Evolutionary conservation across 768 basidiomycete genomes (phyloP).

Genomic region (Leccinum uliginosum): DNA sequence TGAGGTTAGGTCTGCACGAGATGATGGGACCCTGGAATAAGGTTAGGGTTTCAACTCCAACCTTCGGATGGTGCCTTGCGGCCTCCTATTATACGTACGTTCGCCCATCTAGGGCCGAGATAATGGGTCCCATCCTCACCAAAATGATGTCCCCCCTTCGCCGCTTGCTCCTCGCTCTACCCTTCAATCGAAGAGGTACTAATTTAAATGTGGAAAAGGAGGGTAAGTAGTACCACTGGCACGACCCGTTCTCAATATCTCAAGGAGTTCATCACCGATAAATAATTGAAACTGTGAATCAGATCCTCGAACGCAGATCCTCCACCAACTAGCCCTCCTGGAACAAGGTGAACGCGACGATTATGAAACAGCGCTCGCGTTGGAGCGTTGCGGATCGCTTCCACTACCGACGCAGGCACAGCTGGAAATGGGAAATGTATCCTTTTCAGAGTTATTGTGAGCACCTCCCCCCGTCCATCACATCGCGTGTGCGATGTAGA

Average conservation of each 20-base stretch:
- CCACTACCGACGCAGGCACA: slow-evolving; percentile 22
- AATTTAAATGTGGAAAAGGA: not conserved
- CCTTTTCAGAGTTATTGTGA: slow-evolving; percentile 15
- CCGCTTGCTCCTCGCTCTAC: not conserved
- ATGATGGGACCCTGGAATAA: not conserved
- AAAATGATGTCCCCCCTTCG: not conserved
- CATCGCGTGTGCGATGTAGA: no score
- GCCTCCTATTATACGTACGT: no score
- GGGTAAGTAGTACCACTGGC: slow-evolving; percentile 5
- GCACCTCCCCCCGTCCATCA: not conserved
- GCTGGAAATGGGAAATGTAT: slow-evolving; percentile 11
- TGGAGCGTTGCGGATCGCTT: slow-evolving; percentile 27
- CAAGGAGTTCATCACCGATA: not conserved
- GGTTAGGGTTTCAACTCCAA: not conserved
- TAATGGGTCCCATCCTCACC: slow-evolving; percentile 9
- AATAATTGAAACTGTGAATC: not conserved
- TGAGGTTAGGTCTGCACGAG: not conserved
- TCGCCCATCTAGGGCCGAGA: not conserved
- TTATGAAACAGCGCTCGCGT: slow-evolving; percentile 25
- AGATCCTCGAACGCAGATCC: slow-evolving; percentile 5
- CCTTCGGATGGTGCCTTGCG: no score
- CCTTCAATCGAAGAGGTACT: not conserved
- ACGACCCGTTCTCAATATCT: not conserved
- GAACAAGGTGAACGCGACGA: slow-evolving; percentile 17
- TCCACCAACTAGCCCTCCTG: slow-evolving; percentile 10